Conservation (phyloP, 805 yeast genomes). For the Wickerhamomyces alni region DNA sequence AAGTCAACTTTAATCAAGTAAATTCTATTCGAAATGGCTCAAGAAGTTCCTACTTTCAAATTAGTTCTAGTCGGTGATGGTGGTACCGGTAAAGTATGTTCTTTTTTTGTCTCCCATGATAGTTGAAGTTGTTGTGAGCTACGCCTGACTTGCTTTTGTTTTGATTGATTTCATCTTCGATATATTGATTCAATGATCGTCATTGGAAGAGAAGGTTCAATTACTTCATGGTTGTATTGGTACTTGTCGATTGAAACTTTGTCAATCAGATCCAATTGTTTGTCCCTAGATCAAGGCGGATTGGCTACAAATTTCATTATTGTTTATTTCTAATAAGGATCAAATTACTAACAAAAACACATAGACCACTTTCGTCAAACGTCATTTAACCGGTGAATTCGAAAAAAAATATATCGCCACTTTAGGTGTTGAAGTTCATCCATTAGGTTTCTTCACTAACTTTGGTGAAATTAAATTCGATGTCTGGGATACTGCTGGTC, state of each 20-base stretch:
- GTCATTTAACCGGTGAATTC: slow-evolving; percentile 99
- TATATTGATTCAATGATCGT: neutral
- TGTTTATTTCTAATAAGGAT: neutral
- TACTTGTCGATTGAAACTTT: too few relatives aligned
- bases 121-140: too few relatives aligned
- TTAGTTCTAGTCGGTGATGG: slow-evolving; percentile 99
- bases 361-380: slow-evolving; percentile 96
- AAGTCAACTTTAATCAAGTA: neutral
- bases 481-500: slow-evolving; percentile 99
- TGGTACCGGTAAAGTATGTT: slow-evolving; percentile 94
- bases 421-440: slow-evolving; percentile 99
- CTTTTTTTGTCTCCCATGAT: neutral
- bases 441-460: slow-evolving; percentile 96
- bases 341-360: slow-evolving; percentile 11
- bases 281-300: too few relatives aligned
- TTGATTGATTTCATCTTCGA: too few relatives aligned
- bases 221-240: too few relatives aligned
- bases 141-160: too few relatives aligned
- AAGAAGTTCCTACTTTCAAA: slow-evolving; percentile 92
- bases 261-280: too few relatives aligned
- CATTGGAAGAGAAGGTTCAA: too few relatives aligned
- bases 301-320: too few relatives aligned
- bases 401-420: slow-evolving; percentile 99
- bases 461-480: slow-evolving; percentile 98
- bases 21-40: slow-evolving; percentile 40